A percentile compares a stretch with the other conserved stretches of the same genome.
These are phyloP conservation scores for Metschnikowia matae DNA, from an alignment of 805 yeast genomes.

Conservation along the genomic window DNA sequence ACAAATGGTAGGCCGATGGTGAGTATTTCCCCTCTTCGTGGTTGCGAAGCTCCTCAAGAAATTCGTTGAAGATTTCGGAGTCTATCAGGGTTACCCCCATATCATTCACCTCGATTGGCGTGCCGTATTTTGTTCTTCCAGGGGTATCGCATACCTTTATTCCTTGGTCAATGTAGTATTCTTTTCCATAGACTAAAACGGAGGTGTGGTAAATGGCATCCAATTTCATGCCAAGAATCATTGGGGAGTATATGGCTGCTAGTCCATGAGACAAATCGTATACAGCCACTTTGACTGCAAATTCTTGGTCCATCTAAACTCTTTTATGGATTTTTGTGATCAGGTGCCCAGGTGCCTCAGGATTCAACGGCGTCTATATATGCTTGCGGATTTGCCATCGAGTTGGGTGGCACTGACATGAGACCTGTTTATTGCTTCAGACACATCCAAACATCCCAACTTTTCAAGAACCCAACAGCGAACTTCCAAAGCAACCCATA, in stretches of 20 bases:
- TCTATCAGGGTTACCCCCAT: constrained; percentile 52
- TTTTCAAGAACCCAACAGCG: neutral
- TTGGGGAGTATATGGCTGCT: constrained; percentile 48
- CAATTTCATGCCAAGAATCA: constrained; percentile 47
- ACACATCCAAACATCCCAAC: neutral
- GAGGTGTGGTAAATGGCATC: constrained; percentile 70
- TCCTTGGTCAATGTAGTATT: constrained; percentile 59
- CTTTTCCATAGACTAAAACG: constrained; percentile 50
- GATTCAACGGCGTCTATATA: neutral
- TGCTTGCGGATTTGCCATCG: constrained; percentile 3
- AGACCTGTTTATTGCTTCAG: neutral
- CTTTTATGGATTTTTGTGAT: neutral
- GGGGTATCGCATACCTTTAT: constrained; percentile 40
- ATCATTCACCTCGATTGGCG: constrained; percentile 49
- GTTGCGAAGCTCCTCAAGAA: constrained; percentile 43
- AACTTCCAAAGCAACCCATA: neutral
- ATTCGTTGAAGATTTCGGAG: constrained; percentile 51
- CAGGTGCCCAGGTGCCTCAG: neutral
- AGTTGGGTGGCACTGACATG: neutral
- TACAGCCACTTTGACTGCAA: constrained; percentile 51
- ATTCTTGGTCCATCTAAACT: constrained; percentile 8
- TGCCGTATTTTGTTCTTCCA: constrained; percentile 57
- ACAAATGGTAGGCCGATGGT: constrained; percentile 50
- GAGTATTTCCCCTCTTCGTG: constrained; percentile 40
- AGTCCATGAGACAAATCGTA: constrained; percentile 63